Conservation (phyloP, 352 stramenopile species). For the Pythium utonaiense region DNA sequence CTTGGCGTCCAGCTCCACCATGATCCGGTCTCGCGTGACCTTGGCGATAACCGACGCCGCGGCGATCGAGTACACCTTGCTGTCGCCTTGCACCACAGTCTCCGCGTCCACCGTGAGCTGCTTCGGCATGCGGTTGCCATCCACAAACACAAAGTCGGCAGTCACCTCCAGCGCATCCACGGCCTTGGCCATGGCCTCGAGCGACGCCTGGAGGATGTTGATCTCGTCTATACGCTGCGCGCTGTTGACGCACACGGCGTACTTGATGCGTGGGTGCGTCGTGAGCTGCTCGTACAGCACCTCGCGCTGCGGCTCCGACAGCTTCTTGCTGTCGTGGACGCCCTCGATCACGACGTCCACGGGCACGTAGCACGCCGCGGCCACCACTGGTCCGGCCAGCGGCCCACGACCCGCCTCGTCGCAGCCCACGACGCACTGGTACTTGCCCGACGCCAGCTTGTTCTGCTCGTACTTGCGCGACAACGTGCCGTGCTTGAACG, state of each 20-base stretch:
- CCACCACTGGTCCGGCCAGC: constrained; percentile 89
- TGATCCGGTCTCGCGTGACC: constrained; percentile 96
- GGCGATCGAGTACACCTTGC: constrained; percentile 94
- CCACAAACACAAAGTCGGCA: constrained; percentile 90
- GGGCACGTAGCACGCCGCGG: constrained; percentile 67
- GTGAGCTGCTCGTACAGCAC: constrained; percentile 87
- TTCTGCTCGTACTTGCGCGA: constrained; percentile 46
- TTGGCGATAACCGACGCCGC: constrained; percentile 98
- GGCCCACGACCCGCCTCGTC: constrained; percentile 96
- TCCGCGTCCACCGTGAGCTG: constrained; percentile 85
- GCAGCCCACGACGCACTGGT: constrained; percentile 87
- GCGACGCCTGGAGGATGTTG: constrained; percentile 98
- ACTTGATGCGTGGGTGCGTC: constrained; percentile 73
- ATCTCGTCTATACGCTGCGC: constrained; percentile 95
- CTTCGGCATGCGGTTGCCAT: constrained; percentile 94
- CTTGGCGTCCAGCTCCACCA: constrained; percentile 91
- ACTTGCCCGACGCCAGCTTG: constrained; percentile 48
- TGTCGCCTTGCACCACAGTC: constrained; percentile 94
- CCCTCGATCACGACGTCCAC: constrained; percentile 79
- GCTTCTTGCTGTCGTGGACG: constrained; percentile 95
- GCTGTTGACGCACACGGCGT: constrained; percentile 78
- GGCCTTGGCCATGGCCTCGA: constrained; percentile 93
- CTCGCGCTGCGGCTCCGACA: constrained; percentile 93
- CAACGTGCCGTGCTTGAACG: constrained; percentile 54
- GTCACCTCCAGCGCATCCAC: constrained; percentile 52